These are phyloP conservation scores for Cytospora schulzeri DNA, from an alignment of 2,329 filamentous ascomycete species.

Conservation along the genomic window DNA sequence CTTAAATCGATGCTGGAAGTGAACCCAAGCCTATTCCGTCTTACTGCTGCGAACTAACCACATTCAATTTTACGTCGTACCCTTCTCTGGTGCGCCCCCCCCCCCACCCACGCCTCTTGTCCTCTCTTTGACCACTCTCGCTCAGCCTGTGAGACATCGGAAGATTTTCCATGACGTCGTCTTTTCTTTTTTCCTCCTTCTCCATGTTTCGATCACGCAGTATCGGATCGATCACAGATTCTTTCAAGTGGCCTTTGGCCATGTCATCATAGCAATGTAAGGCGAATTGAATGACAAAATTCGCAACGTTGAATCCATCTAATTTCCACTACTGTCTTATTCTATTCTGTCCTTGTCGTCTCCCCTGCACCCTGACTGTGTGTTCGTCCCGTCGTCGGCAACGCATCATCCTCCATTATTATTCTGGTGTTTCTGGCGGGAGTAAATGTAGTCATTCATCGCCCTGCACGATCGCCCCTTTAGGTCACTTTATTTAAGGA, in stretches of 20 bases:
- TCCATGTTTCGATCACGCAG: not conserved
- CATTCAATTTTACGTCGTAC: too few species aligned
- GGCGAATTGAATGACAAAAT: not conserved
- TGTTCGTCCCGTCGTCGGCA: not conserved
- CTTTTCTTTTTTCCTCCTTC: not conserved
- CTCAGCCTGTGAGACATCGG: not conserved
- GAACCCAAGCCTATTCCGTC: not conserved
- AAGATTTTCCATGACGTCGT: constrained; percentile 12
- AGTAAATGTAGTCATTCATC: not conserved
- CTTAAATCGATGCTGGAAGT: too few species aligned
- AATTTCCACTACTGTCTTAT: not conserved
- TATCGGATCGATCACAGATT: not conserved
- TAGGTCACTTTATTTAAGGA: not conserved
- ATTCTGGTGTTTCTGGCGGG: not conserved
- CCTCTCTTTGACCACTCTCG: not conserved
- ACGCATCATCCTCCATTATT: not conserved
- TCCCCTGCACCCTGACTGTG: too few species aligned
- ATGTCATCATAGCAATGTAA: constrained; percentile 17
- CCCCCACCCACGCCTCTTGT: too few species aligned
- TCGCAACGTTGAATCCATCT: too few species aligned
- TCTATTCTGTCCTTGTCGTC: not conserved
- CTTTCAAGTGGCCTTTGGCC: not conserved
- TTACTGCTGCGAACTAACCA: not conserved
- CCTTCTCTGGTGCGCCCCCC: too few species aligned
- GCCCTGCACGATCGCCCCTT: not conserved